Evolutionary conservation across 495 filamentous ascomycete genomes (phyloP).

Genomic region (Penicillium atrosanguineum): DNA sequence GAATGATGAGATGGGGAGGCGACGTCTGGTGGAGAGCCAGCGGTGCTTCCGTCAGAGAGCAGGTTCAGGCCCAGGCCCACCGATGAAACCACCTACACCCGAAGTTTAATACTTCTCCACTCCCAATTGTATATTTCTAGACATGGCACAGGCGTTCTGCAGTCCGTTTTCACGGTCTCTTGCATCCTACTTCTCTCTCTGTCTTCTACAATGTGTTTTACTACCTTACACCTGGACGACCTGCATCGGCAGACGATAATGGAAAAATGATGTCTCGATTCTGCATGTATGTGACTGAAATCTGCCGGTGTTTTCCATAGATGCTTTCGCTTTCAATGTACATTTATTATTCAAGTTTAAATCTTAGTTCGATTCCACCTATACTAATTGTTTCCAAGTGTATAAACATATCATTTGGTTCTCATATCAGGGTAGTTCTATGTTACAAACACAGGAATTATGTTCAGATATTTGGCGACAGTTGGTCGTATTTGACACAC

Average conservation of each 20-base stretch:
- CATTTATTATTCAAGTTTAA: background rate
- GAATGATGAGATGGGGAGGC: conserved; percentile 83
- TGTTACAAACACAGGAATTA: conserved; percentile 6
- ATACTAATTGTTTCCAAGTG: background rate
- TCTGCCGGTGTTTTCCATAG: background rate
- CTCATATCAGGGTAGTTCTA: conserved; percentile 2
- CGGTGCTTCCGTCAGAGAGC: conserved; percentile 58
- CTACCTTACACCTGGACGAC: background rate
- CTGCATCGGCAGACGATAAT: conserved; percentile 4
- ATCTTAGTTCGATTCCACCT: background rate
- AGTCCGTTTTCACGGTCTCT: conserved; percentile 7
- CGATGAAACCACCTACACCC: conserved; percentile 7
- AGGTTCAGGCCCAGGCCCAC: conserved; percentile 10
- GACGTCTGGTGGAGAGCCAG: conserved; percentile 92
- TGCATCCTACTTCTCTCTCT: conserved; percentile 11
- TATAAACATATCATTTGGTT: background rate
- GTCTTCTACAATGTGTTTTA: conserved; percentile 14
- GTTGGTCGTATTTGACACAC: conserved; percentile 78
- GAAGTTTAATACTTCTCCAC: conserved; percentile 24
- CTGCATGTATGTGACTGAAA: conserved; percentile 1
- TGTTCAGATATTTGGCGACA: conserved; percentile 74
- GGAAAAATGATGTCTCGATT: conserved; percentile 7
- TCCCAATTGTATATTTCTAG: conserved; percentile 27
- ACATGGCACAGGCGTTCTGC: conserved; percentile 30
- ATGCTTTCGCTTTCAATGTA: background rate